These are phyloP conservation scores for Camelina neglecta DNA, from an alignment of 345 rosid genomes.

Conservation along the genomic window DNA sequence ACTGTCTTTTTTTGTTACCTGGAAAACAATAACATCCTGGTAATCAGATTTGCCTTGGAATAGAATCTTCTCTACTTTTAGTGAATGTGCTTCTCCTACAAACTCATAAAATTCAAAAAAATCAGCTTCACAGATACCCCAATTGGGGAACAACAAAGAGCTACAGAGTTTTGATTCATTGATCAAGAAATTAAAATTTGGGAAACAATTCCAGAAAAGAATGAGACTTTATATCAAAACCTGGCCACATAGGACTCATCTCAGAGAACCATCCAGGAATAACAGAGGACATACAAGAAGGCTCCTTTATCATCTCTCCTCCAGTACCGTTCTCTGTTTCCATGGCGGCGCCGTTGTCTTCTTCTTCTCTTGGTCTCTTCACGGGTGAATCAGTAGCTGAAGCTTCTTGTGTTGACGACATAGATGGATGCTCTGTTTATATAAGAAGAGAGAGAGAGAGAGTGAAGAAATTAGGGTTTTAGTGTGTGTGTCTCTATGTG, in stretches of 20 bases:
- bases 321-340: conserved; percentile 46
- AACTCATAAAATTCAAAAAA: not conserved
- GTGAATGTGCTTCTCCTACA: conserved; percentile 96
- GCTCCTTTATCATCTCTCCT: conserved; percentile 21
- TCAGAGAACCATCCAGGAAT: conserved; percentile 92
- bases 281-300: conserved; percentile 56
- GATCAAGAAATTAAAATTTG: not conserved
- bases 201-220: not conserved
- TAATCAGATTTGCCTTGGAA: conserved; percentile 90
- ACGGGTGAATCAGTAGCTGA: conserved; percentile 49
- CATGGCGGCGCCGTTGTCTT: conserved; percentile 46
- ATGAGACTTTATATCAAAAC: conserved; percentile 24
- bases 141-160: not conserved
- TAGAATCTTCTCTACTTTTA: conserved; percentile 80
- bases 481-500: too few relatives aligned
- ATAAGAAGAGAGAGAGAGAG: not conserved
- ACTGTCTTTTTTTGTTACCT: conserved; percentile 51
- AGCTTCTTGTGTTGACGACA: conserved; percentile 34
- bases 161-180: not conserved
- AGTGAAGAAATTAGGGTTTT: conserved; percentile 28
- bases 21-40: conserved; percentile 88
- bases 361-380: conserved; percentile 61
- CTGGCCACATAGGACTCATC: conserved; percentile 92
- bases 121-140: conserved; percentile 7
- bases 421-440: conserved; percentile 1